Evolutionary conservation across 1,284 basidiomycete genomes (phyloP), one percentile per base, ranked within the genome.

Genomic region (Fomitopsis pinicola): DNA sequence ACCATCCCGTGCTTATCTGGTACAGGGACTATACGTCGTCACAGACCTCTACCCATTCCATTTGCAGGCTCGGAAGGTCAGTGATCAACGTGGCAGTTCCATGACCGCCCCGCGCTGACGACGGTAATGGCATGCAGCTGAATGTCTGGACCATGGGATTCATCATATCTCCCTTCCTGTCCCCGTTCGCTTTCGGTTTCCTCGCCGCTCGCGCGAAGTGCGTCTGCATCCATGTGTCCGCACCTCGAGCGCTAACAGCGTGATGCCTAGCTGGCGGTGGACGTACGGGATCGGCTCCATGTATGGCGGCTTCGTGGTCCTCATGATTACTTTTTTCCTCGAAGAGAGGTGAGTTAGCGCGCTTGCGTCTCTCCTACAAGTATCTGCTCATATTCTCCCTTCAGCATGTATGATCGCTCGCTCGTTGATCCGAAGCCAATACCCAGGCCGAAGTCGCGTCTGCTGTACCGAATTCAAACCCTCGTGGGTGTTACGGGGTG

Each of bases 41-140:
- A 84, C 85, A 6, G 89, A 91, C 66, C 75, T 91, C 60, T 91
- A 82, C 71, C 88, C 89, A 1, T 91, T 91, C 77, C 88, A 91
- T 65, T 74, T 88, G 26, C 89, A 91, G 70, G 88, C 89, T 26
- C 81, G 87, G 45, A 90, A 88, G 79, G 84, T 82, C 40, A 28
- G 66, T 60, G 10, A 10, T 44, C n/a, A 8, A 8, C 45, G 8
- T 26, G 22, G 26, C 5, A 46, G 15, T 28, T 2, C 22, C 3
- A 14, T 28, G 22, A 19, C 30, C 30, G 22, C 26, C 22, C 22
- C 9, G n/a, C 22, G 10, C 9, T 10, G 28, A 33, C 30, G 5
- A 2, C 30, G 8, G 3, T 28, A 1, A 6, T 46, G 45, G 26
- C 45, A 15, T 15, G 5, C 9, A 86, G 81, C 77, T 91, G 28